Conservation (phyloP, 306 rosid genomes). For the Hippophae rhamnoides region DNA sequence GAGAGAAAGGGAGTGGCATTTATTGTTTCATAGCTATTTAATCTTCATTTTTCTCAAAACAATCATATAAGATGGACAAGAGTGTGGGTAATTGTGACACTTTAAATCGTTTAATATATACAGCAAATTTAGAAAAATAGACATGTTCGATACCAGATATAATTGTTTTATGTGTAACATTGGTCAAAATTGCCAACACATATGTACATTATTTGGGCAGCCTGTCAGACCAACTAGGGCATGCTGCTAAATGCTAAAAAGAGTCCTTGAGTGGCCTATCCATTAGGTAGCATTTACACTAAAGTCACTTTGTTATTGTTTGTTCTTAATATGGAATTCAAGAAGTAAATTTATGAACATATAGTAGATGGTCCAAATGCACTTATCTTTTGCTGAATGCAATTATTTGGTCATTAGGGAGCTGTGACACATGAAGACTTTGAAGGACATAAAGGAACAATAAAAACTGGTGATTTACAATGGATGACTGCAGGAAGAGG, state of each 20-base stretch:
- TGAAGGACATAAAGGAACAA: constrained; percentile 92
- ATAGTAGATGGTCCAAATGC: too few relatives aligned
- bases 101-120: too few relatives aligned
- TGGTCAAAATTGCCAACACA: too few relatives aligned
- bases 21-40: background rate
- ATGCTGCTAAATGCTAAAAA: too few relatives aligned
- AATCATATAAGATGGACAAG: background rate
- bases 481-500: constrained; percentile 99
- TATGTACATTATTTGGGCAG: background rate
- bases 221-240: background rate
- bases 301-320: too few relatives aligned
- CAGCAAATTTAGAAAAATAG: too few relatives aligned
- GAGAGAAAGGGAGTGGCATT: background rate
- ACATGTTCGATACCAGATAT: background rate
- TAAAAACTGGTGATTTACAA: constrained; percentile 78
- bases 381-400: too few relatives aligned
- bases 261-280: background rate
- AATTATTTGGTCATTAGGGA: constrained; percentile 39
- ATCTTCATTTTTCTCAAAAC: background rate
- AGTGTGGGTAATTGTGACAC: too few relatives aligned
- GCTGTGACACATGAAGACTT: constrained; percentile 80
- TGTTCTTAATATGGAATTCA: too few relatives aligned
- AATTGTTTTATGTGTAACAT: background rate
- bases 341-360: too few relatives aligned
- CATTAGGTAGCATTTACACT: background rate